These are phyloP conservation scores for Linnemannia zychae DNA, from an alignment of 192 early-diverging fungal species.

Conservation along the genomic window DNA sequence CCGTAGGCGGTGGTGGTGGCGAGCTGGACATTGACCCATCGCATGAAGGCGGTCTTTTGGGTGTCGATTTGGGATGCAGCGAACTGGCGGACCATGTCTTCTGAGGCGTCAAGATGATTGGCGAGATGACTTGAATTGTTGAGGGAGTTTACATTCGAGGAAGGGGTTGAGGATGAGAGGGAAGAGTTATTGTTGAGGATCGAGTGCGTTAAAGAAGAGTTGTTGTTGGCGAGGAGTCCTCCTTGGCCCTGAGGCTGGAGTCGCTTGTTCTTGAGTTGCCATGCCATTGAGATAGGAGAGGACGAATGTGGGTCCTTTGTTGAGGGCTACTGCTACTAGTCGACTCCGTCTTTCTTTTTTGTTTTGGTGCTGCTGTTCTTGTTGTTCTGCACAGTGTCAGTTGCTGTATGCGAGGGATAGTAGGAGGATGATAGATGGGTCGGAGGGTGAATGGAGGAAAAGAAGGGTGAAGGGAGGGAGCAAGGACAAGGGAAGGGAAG, in stretches of 20 bases:
- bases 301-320: background rate
- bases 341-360: background rate
- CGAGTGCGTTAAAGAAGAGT: background rate
- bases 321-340: background rate
- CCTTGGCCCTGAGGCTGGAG: slow-evolving; percentile 9
- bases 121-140: slow-evolving; percentile 10
- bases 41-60: slow-evolving; percentile 65
- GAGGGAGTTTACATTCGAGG: background rate
- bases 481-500: background rate
- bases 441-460: background rate
- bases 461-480: background rate
- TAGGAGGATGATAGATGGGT: slow-evolving; percentile 9
- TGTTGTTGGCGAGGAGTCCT: background rate
- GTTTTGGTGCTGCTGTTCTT: too few species aligned
- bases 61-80: slow-evolving; percentile 65
- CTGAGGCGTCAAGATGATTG: slow-evolving; percentile 38
- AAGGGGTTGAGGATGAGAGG: background rate
- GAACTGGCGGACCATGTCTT: slow-evolving; percentile 60
- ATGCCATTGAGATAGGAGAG: slow-evolving; percentile 25
- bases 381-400: slow-evolving; percentile 9
- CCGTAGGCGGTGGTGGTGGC: slow-evolving; percentile 51
- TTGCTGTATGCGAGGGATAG: background rate
- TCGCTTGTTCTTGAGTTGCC: slow-evolving; percentile 57
- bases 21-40: slow-evolving; percentile 73
- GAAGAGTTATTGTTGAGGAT: too few species aligned